These are phyloP conservation scores for Ensete ventricosum DNA, from an alignment of 176 grass and related monocot species.

Conservation along the genomic window DNA sequence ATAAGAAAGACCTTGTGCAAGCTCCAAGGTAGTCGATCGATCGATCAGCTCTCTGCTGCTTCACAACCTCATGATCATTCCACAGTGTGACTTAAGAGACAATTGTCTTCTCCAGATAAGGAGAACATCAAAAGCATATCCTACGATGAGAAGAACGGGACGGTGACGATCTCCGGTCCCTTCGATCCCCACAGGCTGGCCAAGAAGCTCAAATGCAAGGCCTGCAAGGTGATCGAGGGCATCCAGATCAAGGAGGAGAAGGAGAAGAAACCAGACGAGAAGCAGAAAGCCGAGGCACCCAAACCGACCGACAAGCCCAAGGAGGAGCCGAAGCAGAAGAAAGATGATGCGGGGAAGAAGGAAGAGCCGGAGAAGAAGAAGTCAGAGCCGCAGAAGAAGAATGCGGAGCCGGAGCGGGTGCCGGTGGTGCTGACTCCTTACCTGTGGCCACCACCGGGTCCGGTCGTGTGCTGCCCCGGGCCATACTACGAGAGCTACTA, in stretches of 20 bases:
- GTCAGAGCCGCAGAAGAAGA: too few relatives aligned
- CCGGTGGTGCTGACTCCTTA: too few relatives aligned
- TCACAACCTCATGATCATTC: not conserved
- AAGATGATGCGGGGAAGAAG: too few relatives aligned
- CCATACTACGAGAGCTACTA: too few relatives aligned
- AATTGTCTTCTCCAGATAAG: conserved; percentile 16
- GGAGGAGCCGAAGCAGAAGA: too few relatives aligned
- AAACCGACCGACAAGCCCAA: not conserved
- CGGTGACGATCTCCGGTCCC: conserved; percentile 40
- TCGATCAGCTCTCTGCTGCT: not conserved
- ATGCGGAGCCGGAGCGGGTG: too few relatives aligned
- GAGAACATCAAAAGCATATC: conserved; percentile 45
- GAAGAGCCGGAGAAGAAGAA: too few relatives aligned
- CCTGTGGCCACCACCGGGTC: too few relatives aligned
- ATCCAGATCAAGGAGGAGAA: conserved; percentile 23
- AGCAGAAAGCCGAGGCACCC: not conserved
- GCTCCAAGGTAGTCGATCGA: conserved; percentile 39
- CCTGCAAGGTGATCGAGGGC: conserved; percentile 41
- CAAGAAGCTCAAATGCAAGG: conserved; percentile 48
- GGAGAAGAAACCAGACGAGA: not conserved
- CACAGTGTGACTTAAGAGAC: not conserved
- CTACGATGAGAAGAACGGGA: conserved; percentile 41
- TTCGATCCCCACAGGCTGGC: conserved; percentile 47
- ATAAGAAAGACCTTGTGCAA: conserved; percentile 55
- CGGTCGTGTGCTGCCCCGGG: too few relatives aligned